Percentiles rank a stretch among this genome's conserved stretches.
Conservation (phyloP, 306 rosid species). For the Corylus heterophylla region DNA sequence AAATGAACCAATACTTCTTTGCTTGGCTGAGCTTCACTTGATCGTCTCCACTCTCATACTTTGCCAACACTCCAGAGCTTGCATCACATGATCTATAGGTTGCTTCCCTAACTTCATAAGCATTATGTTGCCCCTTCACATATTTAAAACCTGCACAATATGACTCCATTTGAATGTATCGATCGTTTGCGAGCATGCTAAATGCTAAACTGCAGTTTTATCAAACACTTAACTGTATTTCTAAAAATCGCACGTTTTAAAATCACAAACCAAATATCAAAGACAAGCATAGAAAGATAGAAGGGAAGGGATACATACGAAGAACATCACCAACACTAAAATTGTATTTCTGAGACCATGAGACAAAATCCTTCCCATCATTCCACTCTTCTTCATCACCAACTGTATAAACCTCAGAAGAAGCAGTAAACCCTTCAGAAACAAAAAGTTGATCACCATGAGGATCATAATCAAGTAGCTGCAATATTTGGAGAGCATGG, state of each 20-base stretch:
- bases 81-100: conserved; percentile 37
- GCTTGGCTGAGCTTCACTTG: conserved; percentile 28
- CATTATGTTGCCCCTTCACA: conserved; percentile 30
- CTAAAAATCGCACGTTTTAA: no score
- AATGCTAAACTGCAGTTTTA: no score
- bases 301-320: conserved; percentile 20
- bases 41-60: conserved; percentile 40
- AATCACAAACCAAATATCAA: no score
- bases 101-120: conserved; percentile 31
- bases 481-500: not conserved
- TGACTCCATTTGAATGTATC: no score
- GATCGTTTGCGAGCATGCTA: no score
- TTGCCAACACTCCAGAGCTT: conserved; percentile 32
- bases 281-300: not conserved
- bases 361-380: conserved; percentile 23
- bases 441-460: not conserved
- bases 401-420: conserved; percentile 20
- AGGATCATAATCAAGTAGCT: not conserved
- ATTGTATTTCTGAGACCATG: conserved; percentile 33
- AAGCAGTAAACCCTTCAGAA: not conserved
- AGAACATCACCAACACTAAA: conserved; percentile 37
- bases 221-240: no score
- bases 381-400: conserved; percentile 44
- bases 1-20: conserved; percentile 43
- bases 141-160: conserved; percentile 39